These are phyloP conservation scores for Aspergillus jensenii DNA, from an alignment of 2,329 filamentous ascomycete species.

Conservation along the genomic window DNA sequence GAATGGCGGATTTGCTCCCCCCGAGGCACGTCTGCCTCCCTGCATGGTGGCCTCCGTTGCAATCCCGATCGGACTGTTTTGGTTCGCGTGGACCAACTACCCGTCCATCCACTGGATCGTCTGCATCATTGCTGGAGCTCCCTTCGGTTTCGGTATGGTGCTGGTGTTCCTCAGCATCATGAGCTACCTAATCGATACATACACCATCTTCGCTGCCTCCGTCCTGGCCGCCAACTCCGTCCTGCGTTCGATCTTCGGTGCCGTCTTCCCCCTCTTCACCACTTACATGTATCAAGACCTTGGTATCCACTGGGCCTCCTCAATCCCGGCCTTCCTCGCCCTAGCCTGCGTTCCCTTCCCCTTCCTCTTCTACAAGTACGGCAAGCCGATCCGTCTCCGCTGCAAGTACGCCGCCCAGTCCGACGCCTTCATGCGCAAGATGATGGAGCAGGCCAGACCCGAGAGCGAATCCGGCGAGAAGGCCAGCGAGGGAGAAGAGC, in stretches of 20 bases:
- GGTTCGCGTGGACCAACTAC: conserved; percentile 61
- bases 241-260: conserved; percentile 47
- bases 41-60: conserved; percentile 50
- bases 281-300: conserved; percentile 45
- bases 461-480: conserved; percentile 20
- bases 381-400: conserved; percentile 38
- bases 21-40: conserved; percentile 56
- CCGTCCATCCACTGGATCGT: conserved; percentile 42
- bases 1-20: conserved; percentile 59
- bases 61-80: conserved; percentile 59
- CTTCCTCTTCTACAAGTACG: conserved; percentile 47
- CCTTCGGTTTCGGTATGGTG: conserved; percentile 46
- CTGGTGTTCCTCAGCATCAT: conserved; percentile 42
- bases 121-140: conserved; percentile 35
- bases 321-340: conserved; percentile 48
- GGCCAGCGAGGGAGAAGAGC: conserved; percentile 17
- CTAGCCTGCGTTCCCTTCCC: conserved; percentile 46
- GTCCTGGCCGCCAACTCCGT: conserved; percentile 48
- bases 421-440: conserved; percentile 38
- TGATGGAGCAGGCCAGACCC: conserved; percentile 27
- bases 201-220: conserved; percentile 45
- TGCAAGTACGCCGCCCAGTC: conserved; percentile 43
- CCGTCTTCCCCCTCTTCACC: conserved; percentile 51
- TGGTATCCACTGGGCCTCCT: conserved; percentile 50
- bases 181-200: conserved; percentile 46